A percentile compares a stretch with the other conserved stretches of the same genome.
Conservation (phyloP, 371 early-diverging fungal species). For the Mucor plumbeus region DNA sequence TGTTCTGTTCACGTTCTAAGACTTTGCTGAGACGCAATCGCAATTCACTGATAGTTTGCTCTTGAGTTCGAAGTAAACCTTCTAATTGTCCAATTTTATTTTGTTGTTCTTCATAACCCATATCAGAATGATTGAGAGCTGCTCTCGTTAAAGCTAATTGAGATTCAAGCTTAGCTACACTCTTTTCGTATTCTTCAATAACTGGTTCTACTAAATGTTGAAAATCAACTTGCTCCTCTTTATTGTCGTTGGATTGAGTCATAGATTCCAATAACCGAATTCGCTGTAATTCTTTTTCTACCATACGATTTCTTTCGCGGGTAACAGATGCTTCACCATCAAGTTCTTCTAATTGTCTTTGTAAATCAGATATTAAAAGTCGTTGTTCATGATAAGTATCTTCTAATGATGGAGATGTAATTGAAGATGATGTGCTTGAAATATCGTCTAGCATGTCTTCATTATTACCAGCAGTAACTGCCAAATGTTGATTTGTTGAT, state of each 20-base stretch:
- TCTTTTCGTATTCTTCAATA: conserved; percentile 73
- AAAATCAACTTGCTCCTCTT: conserved; percentile 44
- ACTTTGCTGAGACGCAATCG: conserved; percentile 24
- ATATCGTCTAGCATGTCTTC: conserved; percentile 15
- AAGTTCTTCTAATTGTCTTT: conserved; percentile 51
- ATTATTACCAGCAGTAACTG: background rate
- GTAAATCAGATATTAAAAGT: conserved; percentile 41
- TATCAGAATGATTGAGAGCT: conserved; percentile 56
- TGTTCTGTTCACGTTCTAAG: conserved; percentile 39
- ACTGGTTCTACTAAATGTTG: conserved; percentile 68
- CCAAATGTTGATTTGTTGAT: background rate
- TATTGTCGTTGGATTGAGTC: conserved; percentile 4
- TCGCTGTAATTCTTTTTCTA: conserved; percentile 44
- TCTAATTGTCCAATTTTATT: conserved; percentile 40
- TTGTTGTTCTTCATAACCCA: conserved; percentile 56
- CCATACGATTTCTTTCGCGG: conserved; percentile 41
- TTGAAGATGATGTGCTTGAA: conserved; percentile 6
- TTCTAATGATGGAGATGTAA: conserved; percentile 19
- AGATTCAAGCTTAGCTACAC: conserved; percentile 58
- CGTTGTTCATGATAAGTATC: conserved; percentile 44
- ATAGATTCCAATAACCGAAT: conserved; percentile 23
- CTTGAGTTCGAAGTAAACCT: conserved; percentile 35
- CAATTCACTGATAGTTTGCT: conserved; percentile 27
- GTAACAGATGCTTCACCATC: conserved; percentile 45
- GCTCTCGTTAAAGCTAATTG: conserved; percentile 63